These are phyloP conservation scores for Hemerocallis citrina DNA, from an alignment of 106 monocot genomes.

Conservation along the genomic window DNA sequence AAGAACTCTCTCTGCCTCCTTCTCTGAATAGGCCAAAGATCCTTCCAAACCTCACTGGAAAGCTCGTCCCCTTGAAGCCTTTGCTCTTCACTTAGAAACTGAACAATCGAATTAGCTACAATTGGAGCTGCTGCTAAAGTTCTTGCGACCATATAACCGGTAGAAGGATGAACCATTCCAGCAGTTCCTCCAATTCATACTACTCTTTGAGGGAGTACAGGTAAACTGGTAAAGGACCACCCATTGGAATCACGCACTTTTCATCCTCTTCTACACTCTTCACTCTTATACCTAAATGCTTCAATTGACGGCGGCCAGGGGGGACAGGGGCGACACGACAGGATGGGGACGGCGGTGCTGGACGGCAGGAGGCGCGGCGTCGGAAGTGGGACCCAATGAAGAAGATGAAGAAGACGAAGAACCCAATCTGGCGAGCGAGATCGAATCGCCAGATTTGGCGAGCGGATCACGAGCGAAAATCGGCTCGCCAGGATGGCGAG, in stretches of 20 bases:
- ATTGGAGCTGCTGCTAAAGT: slow-evolving; percentile 85
- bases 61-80: slow-evolving; percentile 27
- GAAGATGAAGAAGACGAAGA: too few relatives aligned
- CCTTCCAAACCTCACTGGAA: slow-evolving; percentile 63
- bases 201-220: slow-evolving; percentile 83
- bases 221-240: slow-evolving; percentile 83
- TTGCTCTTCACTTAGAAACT: slow-evolving; percentile 30
- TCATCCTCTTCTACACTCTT: slow-evolving; percentile 88
- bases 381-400: too few relatives aligned
- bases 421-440: too few relatives aligned
- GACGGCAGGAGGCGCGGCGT: too few relatives aligned
- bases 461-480: too few relatives aligned
- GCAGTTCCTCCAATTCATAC: slow-evolving; percentile 90
- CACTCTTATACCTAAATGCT: slow-evolving; percentile 69
- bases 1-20: slow-evolving; percentile 95
- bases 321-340: too few relatives aligned
- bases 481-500: too few relatives aligned
- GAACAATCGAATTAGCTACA: slow-evolving; percentile 73
- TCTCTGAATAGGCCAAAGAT: slow-evolving; percentile 88
- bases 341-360: too few relatives aligned
- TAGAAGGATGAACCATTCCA: slow-evolving; percentile 98
- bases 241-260: slow-evolving; percentile 90
- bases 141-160: slow-evolving; percentile 94
- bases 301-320: too few relatives aligned
- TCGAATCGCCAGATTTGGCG: too few relatives aligned